A percentile compares a stretch with the other conserved stretches of the same genome.
These are phyloP conservation scores for Colletotrichum echinochloae DNA, from an alignment of 2,329 filamentous ascomycete species.

Conservation along the genomic window DNA sequence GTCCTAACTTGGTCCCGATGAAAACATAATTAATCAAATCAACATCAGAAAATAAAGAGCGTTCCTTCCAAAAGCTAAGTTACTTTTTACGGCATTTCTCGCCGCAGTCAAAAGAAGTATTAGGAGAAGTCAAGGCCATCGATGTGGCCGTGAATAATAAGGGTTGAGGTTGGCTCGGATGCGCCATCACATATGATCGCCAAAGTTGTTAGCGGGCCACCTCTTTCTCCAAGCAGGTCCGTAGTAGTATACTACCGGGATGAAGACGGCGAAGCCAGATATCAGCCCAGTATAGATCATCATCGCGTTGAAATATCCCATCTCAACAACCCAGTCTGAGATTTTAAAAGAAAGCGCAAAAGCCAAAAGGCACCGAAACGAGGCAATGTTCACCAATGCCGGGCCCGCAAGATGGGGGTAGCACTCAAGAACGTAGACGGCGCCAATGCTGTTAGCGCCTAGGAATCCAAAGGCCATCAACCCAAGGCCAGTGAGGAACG, in stretches of 20 bases:
- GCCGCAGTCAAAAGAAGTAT: background rate
- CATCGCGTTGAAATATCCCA: slow-evolving; percentile 46
- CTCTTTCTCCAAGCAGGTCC: slow-evolving; percentile 31
- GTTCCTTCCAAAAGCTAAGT: background rate
- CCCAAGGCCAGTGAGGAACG: slow-evolving; percentile 45
- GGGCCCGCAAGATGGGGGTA: slow-evolving; percentile 47
- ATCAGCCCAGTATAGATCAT: slow-evolving; percentile 49
- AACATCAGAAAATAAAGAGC: background rate
- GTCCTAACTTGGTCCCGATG: too few relatives aligned
- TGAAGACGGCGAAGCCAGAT: slow-evolving; percentile 46
- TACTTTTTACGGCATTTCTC: too few relatives aligned
- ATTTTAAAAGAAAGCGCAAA: slow-evolving; percentile 47
- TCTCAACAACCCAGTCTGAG: slow-evolving; percentile 45
- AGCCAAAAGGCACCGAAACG: slow-evolving; percentile 47
- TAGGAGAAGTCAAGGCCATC: background rate
- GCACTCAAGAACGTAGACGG: slow-evolving; percentile 50
- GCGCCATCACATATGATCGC: slow-evolving; percentile 37
- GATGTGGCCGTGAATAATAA: background rate
- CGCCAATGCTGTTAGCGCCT: slow-evolving; percentile 45
- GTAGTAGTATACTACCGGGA: slow-evolving; percentile 46
- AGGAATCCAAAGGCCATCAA: slow-evolving; percentile 47
- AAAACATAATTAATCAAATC: background rate
- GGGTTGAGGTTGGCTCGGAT: too few relatives aligned
- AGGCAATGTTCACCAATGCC: slow-evolving; percentile 50
- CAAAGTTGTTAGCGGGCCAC: slow-evolving; percentile 28